These are phyloP conservation scores for Vanderwaltozyma yarrowii DNA, from an alignment of 805 yeast genomes.

Conservation along the genomic window DNA sequence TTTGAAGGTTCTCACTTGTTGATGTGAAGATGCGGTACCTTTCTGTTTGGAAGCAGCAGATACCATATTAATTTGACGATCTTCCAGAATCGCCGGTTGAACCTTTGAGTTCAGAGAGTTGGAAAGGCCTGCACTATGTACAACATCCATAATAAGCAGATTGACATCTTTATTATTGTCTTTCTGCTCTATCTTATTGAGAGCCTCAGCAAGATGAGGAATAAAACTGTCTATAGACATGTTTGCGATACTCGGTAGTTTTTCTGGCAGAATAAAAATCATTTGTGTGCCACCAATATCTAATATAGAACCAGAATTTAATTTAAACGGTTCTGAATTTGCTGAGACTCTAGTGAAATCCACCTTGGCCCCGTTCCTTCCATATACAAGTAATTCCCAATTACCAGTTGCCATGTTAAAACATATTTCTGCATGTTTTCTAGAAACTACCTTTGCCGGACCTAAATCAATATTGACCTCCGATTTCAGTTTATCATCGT, in stretches of 20 bases:
- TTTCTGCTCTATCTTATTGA: not conserved
- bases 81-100: too few relatives aligned
- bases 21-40: constrained; percentile 4
- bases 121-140: too few relatives aligned
- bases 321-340: constrained; percentile 37
- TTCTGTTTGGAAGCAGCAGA: too few relatives aligned
- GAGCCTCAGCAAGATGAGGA: constrained; percentile 17
- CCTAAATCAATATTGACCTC: constrained; percentile 68
- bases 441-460: constrained; percentile 92
- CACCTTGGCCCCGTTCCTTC: constrained; percentile 89
- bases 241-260: constrained; percentile 55
- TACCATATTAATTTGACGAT: too few relatives aligned
- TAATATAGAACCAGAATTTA: constrained; percentile 74
- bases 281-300: constrained; percentile 97
- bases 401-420: constrained; percentile 61
- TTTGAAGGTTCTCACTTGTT: constrained; percentile 24
- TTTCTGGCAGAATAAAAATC: constrained; percentile 95
- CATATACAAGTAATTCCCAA: constrained; percentile 78
- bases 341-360: constrained; percentile 46
- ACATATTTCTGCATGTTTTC: constrained; percentile 77
- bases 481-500: not conserved
- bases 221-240: constrained; percentile 26
- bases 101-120: too few relatives aligned
- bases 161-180: not conserved
- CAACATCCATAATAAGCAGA: not conserved